phyloP scores from a whole-genome alignment of 2,329 filamentous ascomycete genomes.

The Zasmidium angulare region DNA sequence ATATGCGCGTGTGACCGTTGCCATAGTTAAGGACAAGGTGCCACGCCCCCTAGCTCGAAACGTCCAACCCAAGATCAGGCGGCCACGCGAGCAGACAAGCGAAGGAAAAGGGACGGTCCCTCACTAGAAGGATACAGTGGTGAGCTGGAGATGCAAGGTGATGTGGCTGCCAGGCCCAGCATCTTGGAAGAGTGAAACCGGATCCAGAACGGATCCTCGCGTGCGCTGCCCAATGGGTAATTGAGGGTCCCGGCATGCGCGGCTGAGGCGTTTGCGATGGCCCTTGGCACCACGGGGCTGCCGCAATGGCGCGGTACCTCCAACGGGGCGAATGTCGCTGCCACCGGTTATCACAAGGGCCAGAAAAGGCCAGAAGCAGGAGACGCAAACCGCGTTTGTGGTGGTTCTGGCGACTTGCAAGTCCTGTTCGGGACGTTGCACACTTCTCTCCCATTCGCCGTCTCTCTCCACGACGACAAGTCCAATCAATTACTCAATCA shows the following conservation, averaged over 20 bases:
- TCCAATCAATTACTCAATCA: neutral
- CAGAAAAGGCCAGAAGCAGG: neutral
- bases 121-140: no score
- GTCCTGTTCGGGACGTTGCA: neutral
- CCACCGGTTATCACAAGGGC: neutral
- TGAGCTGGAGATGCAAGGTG: conserved; percentile 3
- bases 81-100: neutral
- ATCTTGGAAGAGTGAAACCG: neutral
- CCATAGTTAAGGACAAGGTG: neutral
- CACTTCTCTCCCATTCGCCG: neutral
- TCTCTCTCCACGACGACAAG: no score
- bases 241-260: neutral
- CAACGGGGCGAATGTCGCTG: neutral
- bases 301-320: neutral
- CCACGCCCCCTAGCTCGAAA: no score
- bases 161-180: neutral
- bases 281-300: neutral
- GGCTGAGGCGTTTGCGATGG: neutral
- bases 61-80: neutral
- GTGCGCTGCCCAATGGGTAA: neutral
- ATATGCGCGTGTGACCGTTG: conserved; percentile 1
- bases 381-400: neutral
- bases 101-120: no score
- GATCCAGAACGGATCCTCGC: conserved; percentile 3
- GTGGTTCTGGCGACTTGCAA: neutral